phyloP scores from a whole-genome alignment of 225 moss, liverwort and hornwort species.

The Lunularia cruciata region DNA sequence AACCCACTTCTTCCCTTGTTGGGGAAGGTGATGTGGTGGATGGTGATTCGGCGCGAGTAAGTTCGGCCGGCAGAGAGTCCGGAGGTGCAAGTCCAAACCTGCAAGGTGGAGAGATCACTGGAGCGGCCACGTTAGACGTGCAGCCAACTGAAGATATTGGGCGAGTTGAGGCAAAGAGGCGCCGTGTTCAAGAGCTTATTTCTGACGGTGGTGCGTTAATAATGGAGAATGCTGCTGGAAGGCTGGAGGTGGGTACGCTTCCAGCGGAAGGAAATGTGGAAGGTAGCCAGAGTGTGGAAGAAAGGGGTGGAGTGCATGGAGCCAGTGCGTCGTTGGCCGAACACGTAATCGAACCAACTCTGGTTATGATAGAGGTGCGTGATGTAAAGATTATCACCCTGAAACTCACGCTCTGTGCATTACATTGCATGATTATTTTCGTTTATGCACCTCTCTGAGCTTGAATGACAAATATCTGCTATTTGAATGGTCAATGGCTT shows the following conservation, averaged over 20 bases:
- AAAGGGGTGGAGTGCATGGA: slow-evolving; percentile 36
- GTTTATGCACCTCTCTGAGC: neutral
- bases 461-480: neutral
- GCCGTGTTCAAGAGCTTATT: slow-evolving; percentile 27
- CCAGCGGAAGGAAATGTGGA: slow-evolving; percentile 40
- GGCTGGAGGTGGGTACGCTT: slow-evolving; percentile 22
- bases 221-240: slow-evolving; percentile 21
- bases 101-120: slow-evolving; percentile 25
- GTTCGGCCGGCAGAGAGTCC: slow-evolving; percentile 18
- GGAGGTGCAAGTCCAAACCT: slow-evolving; percentile 26
- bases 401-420: neutral
- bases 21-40: slow-evolving; percentile 28
- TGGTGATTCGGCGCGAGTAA: slow-evolving; percentile 11
- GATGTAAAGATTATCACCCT: neutral
- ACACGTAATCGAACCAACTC: slow-evolving; percentile 73
- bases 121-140: slow-evolving; percentile 16
- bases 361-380: slow-evolving; percentile 82
- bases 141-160: slow-evolving; percentile 35
- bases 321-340: slow-evolving; percentile 71
- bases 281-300: slow-evolving; percentile 36
- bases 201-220: slow-evolving; percentile 8
- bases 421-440: neutral
- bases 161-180: slow-evolving; percentile 38
- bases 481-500: neutral
- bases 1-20: slow-evolving; percentile 27